Evolutionary conservation across 805 yeast genomes (phyloP), one percentile per base, ranked within the genome.

Genomic region (Yarrowia divulgata): DNA sequence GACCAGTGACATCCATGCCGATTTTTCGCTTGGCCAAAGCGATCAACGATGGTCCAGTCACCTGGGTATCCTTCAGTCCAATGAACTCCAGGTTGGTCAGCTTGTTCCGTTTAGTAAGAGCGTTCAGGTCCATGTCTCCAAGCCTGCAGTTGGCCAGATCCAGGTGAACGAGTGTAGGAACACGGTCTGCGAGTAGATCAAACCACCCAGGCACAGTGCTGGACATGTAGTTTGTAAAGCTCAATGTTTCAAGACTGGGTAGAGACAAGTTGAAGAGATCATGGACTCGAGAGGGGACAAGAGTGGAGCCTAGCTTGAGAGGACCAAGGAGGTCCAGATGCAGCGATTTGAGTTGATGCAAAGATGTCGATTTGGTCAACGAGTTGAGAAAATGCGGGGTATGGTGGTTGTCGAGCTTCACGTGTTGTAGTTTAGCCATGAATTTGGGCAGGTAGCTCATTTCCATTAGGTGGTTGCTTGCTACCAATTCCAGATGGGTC

Each of bases 361-460:
- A 29, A 5, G 46, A 48, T 7, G 55, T 63, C 13, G 68, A 29
- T 12, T 43, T 60, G 12, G 57, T 62, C 45, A 63, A 23, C 32
- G 68, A 63, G 29, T 63, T 63, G n/a, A 63, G 55, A 18, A 63
- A 63, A 48, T 63, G 68, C 68, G 68, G 57, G 0, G 68, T 48
- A 12, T 63, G 68, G 29, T 63, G 68, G 46, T 63, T 48, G 39
- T 63, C 68, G 23, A 63, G 68, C 29, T 48, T 63, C 9, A 63
- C 29, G 29, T 48, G 57, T 16, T 49, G 45, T 39, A 63, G 39
- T 4, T 49, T 52, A 29, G 55, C 46, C 48, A 48, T 13, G 23
- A 63, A 40, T 39, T n/a, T 35, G 23, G 68, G 68, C 14, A 40
- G 10, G 32, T 63, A 63, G 2, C 57, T 13, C 3, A 63, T 19